These are phyloP conservation scores for Viola pubescens DNA, from an alignment of 441 rosid species.

Conservation along the genomic window DNA sequence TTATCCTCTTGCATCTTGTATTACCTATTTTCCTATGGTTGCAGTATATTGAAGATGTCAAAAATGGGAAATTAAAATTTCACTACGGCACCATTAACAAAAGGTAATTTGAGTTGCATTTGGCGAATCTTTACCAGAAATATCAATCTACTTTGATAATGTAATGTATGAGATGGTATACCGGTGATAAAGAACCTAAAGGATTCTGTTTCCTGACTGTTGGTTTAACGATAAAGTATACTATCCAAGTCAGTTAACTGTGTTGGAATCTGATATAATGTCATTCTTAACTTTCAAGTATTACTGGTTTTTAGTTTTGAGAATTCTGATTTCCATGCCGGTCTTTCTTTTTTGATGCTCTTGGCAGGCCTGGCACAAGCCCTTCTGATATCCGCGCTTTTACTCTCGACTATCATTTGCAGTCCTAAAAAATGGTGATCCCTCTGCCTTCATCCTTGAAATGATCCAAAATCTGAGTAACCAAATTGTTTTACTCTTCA, in stretches of 20 bases:
- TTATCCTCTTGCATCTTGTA: neutral
- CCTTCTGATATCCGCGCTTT: slow-evolving; percentile 77
- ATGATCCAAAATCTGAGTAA: too few relatives aligned
- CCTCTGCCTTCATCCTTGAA: neutral
- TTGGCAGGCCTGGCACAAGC: slow-evolving; percentile 79
- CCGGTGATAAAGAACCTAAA: too few relatives aligned
- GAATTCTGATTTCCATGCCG: slow-evolving; percentile 1
- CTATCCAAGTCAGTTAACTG: too few relatives aligned
- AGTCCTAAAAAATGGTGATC: slow-evolving; percentile 36
- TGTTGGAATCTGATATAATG: neutral
- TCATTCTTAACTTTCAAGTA: neutral
- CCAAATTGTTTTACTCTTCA: too few relatives aligned
- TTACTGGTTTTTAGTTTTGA: neutral
- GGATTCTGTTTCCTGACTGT: too few relatives aligned
- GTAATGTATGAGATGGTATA: too few relatives aligned
- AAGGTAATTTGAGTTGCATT: slow-evolving; percentile 36
- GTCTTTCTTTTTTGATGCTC: slow-evolving; percentile 10
- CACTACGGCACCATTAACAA: slow-evolving; percentile 88
- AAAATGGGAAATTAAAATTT: slow-evolving; percentile 50
- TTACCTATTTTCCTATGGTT: slow-evolving; percentile 15
- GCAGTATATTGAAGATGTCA: slow-evolving; percentile 78
- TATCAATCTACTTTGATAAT: too few relatives aligned
- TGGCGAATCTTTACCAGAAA: too few relatives aligned
- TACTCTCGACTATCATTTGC: slow-evolving; percentile 71
- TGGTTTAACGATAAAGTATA: too few relatives aligned